A percentile compares a stretch with the other conserved stretches of the same genome.
Evolutionary conservation across 2,329 filamentous ascomycete species (phyloP).

Genomic region (Teratosphaeria epicoccoides): DNA sequence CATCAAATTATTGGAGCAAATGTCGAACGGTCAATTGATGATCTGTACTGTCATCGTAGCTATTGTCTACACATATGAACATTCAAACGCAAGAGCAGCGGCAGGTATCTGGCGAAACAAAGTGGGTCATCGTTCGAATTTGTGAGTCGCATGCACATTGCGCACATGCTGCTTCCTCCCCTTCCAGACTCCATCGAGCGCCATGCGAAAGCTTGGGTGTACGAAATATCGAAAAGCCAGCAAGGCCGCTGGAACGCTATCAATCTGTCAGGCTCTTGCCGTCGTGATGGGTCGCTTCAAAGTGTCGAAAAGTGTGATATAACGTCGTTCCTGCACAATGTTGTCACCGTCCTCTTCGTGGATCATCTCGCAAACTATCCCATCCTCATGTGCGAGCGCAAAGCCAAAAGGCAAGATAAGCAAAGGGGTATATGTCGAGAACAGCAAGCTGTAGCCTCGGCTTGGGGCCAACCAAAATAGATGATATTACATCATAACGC

Average conservation of each 20-base stretch:
- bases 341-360: too few relatives aligned
- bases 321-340: too few relatives aligned
- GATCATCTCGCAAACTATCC: neutral
- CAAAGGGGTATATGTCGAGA: neutral
- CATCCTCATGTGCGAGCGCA: neutral
- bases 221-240: neutral
- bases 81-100: neutral
- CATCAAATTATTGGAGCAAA: too few relatives aligned
- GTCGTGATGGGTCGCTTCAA: neutral
- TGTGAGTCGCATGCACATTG: neutral
- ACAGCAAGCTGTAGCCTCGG: neutral
- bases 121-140: neutral
- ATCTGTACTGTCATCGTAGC: too few relatives aligned
- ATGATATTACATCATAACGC: slow-evolving; percentile 57
- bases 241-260: neutral
- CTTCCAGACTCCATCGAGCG: neutral
- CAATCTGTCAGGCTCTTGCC: neutral
- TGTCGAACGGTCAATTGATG: too few relatives aligned
- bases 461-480: neutral
- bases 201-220: neutral
- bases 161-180: neutral
- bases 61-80: neutral
- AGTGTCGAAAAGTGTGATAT: too few relatives aligned
- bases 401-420: neutral
- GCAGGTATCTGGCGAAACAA: neutral